A percentile compares a stretch with the other conserved stretches of the same genome.
These are phyloP conservation scores for Glonium stellatum DNA, from an alignment of 495 filamentous ascomycete species.

Conservation along the genomic window DNA sequence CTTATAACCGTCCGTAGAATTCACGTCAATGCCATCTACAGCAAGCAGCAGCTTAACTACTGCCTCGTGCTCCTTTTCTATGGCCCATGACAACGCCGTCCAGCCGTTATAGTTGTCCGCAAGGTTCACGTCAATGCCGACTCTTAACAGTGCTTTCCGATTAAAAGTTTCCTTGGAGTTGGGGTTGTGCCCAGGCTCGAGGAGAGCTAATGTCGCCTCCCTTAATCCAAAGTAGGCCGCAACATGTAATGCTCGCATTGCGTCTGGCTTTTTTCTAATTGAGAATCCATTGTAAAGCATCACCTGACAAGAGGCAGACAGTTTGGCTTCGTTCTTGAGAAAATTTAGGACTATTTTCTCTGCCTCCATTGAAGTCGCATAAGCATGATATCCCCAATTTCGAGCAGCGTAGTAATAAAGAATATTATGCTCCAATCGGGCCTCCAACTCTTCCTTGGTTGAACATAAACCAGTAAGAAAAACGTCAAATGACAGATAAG, in stretches of 20 bases:
- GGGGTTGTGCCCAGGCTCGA: not conserved
- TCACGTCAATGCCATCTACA: constrained; percentile 11
- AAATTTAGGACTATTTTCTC: not conserved
- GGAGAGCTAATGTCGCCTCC: not conserved
- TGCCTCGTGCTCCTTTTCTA: not conserved
- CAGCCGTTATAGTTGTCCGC: not conserved
- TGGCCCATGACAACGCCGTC: not conserved
- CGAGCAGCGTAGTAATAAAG: constrained; percentile 39
- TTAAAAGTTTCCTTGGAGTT: too few species aligned
- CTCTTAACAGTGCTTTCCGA: not conserved
- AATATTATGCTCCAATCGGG: constrained; percentile 24
- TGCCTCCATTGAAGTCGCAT: not conserved
- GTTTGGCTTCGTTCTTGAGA: not conserved
- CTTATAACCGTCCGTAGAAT: constrained; percentile 21
- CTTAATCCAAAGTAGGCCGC: not conserved
- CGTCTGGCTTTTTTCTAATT: not conserved
- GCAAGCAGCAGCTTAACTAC: not conserved
- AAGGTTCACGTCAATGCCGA: not conserved
- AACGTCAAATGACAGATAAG: constrained; percentile 9
- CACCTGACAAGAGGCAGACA: not conserved
- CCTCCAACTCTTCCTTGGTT: constrained; percentile 27
- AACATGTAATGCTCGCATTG: not conserved
- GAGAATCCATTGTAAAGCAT: not conserved
- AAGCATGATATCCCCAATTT: constrained; percentile 41
- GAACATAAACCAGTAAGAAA: constrained; percentile 26